Percentiles rank a stretch among this genome's conserved stretches.
These are phyloP conservation scores for Carex littledalei DNA, from an alignment of 176 grass and related monocot genomes.

Conservation along the genomic window DNA sequence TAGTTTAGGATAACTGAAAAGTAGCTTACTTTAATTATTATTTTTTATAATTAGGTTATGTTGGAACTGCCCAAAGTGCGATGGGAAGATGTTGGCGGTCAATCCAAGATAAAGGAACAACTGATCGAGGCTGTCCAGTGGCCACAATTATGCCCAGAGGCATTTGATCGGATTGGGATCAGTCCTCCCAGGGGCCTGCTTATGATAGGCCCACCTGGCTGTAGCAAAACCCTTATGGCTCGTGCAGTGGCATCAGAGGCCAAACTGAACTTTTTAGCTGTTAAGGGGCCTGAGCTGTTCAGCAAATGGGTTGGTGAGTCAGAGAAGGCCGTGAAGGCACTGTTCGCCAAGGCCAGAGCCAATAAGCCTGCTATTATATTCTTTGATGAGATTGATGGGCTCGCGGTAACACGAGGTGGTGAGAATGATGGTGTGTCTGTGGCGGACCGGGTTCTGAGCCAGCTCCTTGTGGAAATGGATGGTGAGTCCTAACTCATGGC, in stretches of 20 bases:
- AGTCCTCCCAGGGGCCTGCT: constrained; percentile 59
- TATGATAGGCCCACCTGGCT: constrained; percentile 94
- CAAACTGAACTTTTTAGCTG: constrained; percentile 87
- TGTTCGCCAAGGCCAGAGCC: constrained; percentile 73
- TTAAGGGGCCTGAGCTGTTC: constrained; percentile 95
- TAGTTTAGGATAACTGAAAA: not conserved
- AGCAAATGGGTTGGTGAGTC: constrained; percentile 99
- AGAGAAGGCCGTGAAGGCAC: constrained; percentile 76
- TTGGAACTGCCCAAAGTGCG: constrained; percentile 79
- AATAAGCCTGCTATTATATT: constrained; percentile 95
- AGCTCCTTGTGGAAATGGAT: constrained; percentile 95
- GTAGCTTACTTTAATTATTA: not conserved
- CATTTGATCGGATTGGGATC: constrained; percentile 57
- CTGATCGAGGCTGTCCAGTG: constrained; percentile 76
- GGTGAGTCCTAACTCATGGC: constrained; percentile 37
- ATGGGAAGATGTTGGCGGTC: constrained; percentile 94
- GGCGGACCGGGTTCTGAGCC: constrained; percentile 71
- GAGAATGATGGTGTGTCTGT: constrained; percentile 65
- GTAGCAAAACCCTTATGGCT: constrained; percentile 96
- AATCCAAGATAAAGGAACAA: constrained; percentile 65
- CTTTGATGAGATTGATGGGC: constrained; percentile 97
- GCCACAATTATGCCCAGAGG: constrained; percentile 66
- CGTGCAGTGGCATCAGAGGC: constrained; percentile 91
- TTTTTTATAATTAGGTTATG: constrained; percentile 41
- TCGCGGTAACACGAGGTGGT: constrained; percentile 63